Conservation (phyloP, 202 grass and related monocot species). For the Cymbopogon flexuosus region DNA sequence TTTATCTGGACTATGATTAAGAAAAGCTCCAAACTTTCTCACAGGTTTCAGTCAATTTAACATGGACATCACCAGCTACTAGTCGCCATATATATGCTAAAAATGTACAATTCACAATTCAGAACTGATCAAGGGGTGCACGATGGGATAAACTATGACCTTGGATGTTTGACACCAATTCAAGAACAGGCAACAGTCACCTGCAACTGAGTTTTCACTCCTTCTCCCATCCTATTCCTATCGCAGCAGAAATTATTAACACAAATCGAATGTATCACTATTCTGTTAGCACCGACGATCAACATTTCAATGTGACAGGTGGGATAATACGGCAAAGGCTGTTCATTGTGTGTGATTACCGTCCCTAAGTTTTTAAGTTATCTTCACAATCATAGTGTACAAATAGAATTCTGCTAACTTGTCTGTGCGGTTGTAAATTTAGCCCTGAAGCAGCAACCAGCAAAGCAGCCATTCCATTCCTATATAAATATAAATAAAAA, state of each 20-base stretch:
- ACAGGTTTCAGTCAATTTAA: too few relatives aligned
- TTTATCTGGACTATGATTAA: not conserved
- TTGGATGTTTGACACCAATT: too few relatives aligned
- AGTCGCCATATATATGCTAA: not conserved
- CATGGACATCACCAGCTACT: not conserved
- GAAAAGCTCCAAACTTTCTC: not conserved
- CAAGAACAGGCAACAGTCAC: not conserved
- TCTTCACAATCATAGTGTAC: not conserved
- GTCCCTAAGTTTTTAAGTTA: not conserved
- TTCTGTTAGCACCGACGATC: too few relatives aligned
- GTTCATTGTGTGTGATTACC: not conserved
- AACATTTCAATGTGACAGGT: not conserved
- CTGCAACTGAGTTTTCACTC: not conserved
- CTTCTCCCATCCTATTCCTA: not conserved
- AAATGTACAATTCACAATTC: not conserved
- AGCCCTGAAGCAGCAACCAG: not conserved
- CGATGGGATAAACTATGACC: not conserved
- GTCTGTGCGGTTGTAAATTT: not conserved
- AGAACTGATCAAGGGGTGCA: not conserved
- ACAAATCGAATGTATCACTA: not conserved
- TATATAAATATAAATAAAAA: not conserved
- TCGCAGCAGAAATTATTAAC: not conserved
- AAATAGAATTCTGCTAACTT: not conserved
- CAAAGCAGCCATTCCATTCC: not conserved
- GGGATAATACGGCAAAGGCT: not conserved